These are phyloP conservation scores for Dujonia santamariae DNA, from an alignment of 1,139 yeast genomes.

Conservation along the genomic window DNA sequence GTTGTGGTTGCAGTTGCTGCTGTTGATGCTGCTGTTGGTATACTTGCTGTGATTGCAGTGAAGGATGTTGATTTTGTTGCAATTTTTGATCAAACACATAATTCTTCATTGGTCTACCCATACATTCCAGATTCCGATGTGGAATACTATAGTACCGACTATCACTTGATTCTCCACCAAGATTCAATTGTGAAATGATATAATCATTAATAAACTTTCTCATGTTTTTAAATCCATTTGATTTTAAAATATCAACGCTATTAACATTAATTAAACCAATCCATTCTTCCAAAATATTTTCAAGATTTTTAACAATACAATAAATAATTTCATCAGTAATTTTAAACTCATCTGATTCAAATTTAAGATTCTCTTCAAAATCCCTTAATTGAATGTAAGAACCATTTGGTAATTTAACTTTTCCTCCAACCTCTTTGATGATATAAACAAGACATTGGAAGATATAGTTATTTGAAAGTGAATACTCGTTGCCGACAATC, in stretches of 20 bases:
- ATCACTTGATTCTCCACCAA: slow-evolving; percentile 1
- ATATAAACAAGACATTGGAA: slow-evolving; percentile 27
- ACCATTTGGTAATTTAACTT: slow-evolving; percentile 9
- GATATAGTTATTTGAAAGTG: slow-evolving; percentile 21
- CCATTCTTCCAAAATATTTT: slow-evolving; percentile 22
- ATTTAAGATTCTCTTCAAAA: slow-evolving; percentile 10
- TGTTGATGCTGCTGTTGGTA: background rate
- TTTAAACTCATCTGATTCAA: slow-evolving; percentile 6
- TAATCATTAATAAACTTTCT: slow-evolving; percentile 8
- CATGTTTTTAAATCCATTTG: slow-evolving; percentile 6
- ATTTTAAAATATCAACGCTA: background rate
- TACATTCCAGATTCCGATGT: slow-evolving; percentile 7
- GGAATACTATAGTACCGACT: slow-evolving; percentile 7
- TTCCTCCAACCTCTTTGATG: slow-evolving; percentile 15
- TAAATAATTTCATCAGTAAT: slow-evolving; percentile 7
- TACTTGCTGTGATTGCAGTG: background rate
- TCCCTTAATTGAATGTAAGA: slow-evolving; percentile 1
- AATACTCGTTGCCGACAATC: slow-evolving; percentile 5
- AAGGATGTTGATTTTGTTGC: background rate
- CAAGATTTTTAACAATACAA: slow-evolving; percentile 14
- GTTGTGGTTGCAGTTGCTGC: background rate
- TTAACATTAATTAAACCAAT: slow-evolving; percentile 15
- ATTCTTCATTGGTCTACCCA: slow-evolving; percentile 3
- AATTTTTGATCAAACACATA: slow-evolving; percentile 2
- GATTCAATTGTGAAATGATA: slow-evolving; percentile 8